phyloP scores from a whole-genome alignment of 2,329 filamentous ascomycete species.

The Orbilia javanica region DNA sequence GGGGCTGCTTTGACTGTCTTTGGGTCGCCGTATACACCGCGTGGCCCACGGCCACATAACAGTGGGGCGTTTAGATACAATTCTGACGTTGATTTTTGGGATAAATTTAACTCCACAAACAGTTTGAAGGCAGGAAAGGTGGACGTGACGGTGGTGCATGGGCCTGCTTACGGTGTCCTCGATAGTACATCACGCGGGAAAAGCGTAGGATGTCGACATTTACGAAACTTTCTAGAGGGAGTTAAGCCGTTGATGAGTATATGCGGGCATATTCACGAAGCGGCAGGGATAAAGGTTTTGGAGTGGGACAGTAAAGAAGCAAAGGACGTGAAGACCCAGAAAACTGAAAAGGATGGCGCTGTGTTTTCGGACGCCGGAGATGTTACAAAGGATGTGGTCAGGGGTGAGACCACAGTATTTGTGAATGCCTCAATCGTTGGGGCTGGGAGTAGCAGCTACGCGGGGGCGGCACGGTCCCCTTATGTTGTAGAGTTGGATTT shows the following conservation, averaged over 20 bases:
- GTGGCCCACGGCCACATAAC: slow-evolving; percentile 33
- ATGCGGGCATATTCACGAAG: slow-evolving; percentile 81
- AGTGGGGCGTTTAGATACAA: slow-evolving; percentile 43
- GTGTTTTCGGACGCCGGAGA: slow-evolving; percentile 29
- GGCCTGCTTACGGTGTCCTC: slow-evolving; percentile 73
- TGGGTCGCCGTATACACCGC: slow-evolving; percentile 43
- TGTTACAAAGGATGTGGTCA: slow-evolving; percentile 9
- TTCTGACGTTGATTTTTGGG: slow-evolving; percentile 2
- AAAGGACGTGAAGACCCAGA: neutral
- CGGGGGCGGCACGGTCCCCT: slow-evolving; percentile 32
- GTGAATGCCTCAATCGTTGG: slow-evolving; percentile 51
- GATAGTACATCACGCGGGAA: slow-evolving; percentile 68
- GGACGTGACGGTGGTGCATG: slow-evolving; percentile 76
- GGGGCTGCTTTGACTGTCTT: slow-evolving; percentile 73
- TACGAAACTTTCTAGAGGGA: slow-evolving; percentile 72
- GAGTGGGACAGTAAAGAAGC: slow-evolving; percentile 70
- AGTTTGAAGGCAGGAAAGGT: neutral
- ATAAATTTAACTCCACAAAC: slow-evolving; percentile 65
- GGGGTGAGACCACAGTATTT: slow-evolving; percentile 37
- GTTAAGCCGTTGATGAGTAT: slow-evolving; percentile 75
- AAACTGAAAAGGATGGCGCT: slow-evolving; percentile 13
- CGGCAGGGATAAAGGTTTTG: slow-evolving; percentile 74
- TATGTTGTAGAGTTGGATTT: slow-evolving; percentile 46
- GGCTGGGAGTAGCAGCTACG: slow-evolving; percentile 23
- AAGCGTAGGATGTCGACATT: slow-evolving; percentile 72